Percentiles rank a stretch among this genome's conserved stretches.
phyloP scores from a whole-genome alignment of 495 filamentous ascomycete species.

The Penicillium canescens region DNA sequence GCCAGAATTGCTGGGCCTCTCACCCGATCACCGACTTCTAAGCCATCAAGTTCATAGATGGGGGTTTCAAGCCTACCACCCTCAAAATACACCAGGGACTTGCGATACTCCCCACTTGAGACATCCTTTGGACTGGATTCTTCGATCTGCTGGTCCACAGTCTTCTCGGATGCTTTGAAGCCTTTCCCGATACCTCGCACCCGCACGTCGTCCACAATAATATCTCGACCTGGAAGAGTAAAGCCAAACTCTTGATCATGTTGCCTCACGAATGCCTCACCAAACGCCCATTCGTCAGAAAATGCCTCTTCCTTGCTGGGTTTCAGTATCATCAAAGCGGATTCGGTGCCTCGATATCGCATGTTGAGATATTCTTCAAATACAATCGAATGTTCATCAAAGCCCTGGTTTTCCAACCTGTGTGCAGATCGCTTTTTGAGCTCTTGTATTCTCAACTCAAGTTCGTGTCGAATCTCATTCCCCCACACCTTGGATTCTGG shows the following conservation, averaged over 20 bases:
- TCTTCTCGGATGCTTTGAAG: conserved; percentile 66
- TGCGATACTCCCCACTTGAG: conserved; percentile 29
- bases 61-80: conserved; percentile 71
- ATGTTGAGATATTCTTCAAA: conserved; percentile 51
- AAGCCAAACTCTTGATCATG: conserved; percentile 97
- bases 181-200: conserved; percentile 76
- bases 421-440: conserved; percentile 15
- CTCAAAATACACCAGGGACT: conserved; percentile 40
- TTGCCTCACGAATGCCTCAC: conserved; percentile 77
- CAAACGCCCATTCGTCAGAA: conserved; percentile 64
- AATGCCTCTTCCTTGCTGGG: conserved; percentile 37
- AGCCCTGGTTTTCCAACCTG: conserved; percentile 31
- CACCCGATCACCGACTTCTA: conserved; percentile 69
- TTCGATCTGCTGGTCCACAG: conserved; percentile 81
- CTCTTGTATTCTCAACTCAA: conserved; percentile 15
- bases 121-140: conserved; percentile 53
- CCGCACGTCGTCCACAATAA: conserved; percentile 90
- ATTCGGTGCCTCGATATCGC: conserved; percentile 51
- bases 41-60: conserved; percentile 76
- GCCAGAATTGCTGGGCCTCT: conserved; percentile 84
- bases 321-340: conserved; percentile 50
- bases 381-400: conserved; percentile 31
- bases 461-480: conserved; percentile 17
- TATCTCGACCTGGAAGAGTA: conserved; percentile 75
- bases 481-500: conserved; percentile 64